These are phyloP conservation scores for Hyaloscypha variabilis DNA, from an alignment of 495 filamentous ascomycete species.

Conservation along the genomic window DNA sequence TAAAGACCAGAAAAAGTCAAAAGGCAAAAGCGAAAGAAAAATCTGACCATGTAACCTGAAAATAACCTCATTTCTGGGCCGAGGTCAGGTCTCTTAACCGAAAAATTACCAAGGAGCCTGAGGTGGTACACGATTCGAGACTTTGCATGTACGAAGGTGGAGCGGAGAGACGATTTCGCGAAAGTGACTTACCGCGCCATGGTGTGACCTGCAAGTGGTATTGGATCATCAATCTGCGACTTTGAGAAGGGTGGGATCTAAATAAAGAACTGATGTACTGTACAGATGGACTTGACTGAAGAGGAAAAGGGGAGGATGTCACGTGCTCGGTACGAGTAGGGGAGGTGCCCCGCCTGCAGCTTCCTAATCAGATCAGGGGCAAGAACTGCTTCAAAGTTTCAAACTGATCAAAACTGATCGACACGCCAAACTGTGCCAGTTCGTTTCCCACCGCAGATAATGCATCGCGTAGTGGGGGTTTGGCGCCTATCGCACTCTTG, in stretches of 20 bases:
- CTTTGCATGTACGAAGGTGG: neutral
- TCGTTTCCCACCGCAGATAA: neutral
- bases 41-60: neutral
- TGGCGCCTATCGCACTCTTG: neutral
- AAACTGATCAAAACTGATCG: neutral
- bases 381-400: neutral
- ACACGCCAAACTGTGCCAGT: neutral
- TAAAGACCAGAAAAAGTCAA: no score
- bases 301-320: no score
- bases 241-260: neutral
- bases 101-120: neutral
- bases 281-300: no score
- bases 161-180: neutral
- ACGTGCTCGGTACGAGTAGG: no score
- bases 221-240: neutral
- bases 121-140: slow-evolving; percentile 1
- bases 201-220: neutral
- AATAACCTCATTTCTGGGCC: neutral
- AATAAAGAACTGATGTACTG: no score
- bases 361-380: neutral
- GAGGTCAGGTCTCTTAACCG: neutral
- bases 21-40: neutral
- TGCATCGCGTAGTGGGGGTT: neutral
- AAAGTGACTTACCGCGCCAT: neutral
- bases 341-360: neutral